A percentile compares a stretch with the other conserved stretches of the same genome.
Conservation (phyloP, 2,329 filamentous ascomycete genomes). For the Pyricularia pennisetigena region DNA sequence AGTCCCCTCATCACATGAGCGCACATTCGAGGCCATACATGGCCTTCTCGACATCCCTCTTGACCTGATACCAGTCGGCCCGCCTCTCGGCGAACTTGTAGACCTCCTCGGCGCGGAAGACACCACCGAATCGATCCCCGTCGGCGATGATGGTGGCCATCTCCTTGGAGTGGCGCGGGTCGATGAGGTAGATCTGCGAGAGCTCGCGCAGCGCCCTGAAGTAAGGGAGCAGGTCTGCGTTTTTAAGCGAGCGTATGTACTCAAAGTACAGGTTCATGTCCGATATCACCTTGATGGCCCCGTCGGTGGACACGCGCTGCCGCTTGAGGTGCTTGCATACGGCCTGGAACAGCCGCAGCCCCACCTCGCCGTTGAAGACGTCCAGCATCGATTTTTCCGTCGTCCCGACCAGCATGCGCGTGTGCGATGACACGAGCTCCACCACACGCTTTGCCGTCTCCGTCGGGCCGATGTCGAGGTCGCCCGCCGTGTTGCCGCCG, state of each 20-base stretch:
- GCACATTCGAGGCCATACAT: constrained; percentile 93
- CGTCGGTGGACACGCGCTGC: constrained; percentile 81
- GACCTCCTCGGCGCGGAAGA: constrained; percentile 92
- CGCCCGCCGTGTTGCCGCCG: constrained; percentile 17
- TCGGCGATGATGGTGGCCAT: constrained; percentile 94
- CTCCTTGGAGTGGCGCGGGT: constrained; percentile 78
- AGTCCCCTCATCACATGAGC: constrained; percentile 61
- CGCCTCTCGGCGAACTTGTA: constrained; percentile 93
- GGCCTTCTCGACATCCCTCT: constrained; percentile 79
- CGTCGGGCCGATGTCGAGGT: constrained; percentile 59
- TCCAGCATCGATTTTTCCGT: constrained; percentile 98
- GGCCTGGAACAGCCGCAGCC: constrained; percentile 79
- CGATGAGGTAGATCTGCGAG: constrained; percentile 91
- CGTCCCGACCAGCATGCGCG: constrained; percentile 83
- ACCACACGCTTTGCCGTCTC: constrained; percentile 72
- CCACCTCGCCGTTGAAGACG: constrained; percentile 97
- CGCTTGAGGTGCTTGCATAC: constrained; percentile 97
- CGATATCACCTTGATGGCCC: constrained; percentile 85
- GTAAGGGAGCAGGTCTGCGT: constrained; percentile 77
- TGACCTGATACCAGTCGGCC: constrained; percentile 91
- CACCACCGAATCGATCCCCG: constrained; percentile 76
- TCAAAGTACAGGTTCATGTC: constrained; percentile 92
- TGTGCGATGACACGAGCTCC: constrained; percentile 79
- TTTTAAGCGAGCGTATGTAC: constrained; percentile 73
- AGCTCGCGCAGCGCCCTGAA: constrained; percentile 88